Conservation (phyloP, 1,139 yeast species). For the Saccharomyces hybrid region DNA sequence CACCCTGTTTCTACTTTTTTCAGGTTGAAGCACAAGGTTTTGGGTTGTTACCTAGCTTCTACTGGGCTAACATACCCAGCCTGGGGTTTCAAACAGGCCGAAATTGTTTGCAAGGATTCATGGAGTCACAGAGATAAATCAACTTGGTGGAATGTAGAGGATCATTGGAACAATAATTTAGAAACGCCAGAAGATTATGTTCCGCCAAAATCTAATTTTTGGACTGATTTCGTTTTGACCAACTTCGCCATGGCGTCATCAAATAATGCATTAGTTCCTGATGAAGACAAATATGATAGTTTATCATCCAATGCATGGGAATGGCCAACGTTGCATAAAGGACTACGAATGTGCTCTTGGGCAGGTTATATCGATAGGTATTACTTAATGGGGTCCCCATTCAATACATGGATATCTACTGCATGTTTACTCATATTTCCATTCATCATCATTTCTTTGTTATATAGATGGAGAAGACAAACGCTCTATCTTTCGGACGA, state of each 20-base stretch:
- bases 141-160: slow-evolving; percentile 78
- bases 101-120: slow-evolving; percentile 57
- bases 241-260: slow-evolving; percentile 76
- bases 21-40: slow-evolving; percentile 49
- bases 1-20: slow-evolving; percentile 70
- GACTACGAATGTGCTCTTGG: slow-evolving; percentile 70
- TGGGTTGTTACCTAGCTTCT: slow-evolving; percentile 70
- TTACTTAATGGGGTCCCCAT: slow-evolving; percentile 60
- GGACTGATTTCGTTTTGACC: slow-evolving; percentile 60
- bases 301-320: slow-evolving; percentile 73
- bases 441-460: slow-evolving; percentile 35
- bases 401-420: slow-evolving; percentile 55
- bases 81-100: slow-evolving; percentile 81
- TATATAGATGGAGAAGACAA: slow-evolving; percentile 61
- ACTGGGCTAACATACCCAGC: slow-evolving; percentile 65
- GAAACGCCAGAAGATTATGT: slow-evolving; percentile 38
- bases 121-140: slow-evolving; percentile 48
- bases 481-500: slow-evolving; percentile 22
- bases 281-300: slow-evolving; percentile 55
- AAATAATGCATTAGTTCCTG: slow-evolving; percentile 69
- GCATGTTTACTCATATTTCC: slow-evolving; percentile 30
- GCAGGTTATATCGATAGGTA: slow-evolving; percentile 39
- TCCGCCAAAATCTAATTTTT: slow-evolving; percentile 62
- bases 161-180: slow-evolving; percentile 45
- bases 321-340: slow-evolving; percentile 61